phyloP scores from a whole-genome alignment of 768 basidiomycete genomes.

The Thelephora aurantiotincta region DNA sequence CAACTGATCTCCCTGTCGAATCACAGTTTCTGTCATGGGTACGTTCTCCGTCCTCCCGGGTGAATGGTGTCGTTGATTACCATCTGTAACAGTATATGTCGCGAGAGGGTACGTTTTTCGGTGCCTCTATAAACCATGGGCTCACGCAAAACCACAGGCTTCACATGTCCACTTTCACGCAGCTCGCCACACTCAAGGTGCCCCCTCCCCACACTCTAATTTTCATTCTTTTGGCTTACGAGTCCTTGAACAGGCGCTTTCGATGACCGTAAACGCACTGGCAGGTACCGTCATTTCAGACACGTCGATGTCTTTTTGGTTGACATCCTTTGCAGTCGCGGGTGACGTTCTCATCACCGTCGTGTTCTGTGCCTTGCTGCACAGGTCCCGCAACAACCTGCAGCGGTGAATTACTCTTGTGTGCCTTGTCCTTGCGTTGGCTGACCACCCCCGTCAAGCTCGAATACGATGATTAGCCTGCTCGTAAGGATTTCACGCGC shows the following conservation, averaged over 20 bases:
- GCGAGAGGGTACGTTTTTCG: too few species aligned
- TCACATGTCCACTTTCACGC: background rate
- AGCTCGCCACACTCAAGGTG: background rate
- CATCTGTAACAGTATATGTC: too few species aligned
- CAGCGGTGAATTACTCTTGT: slow-evolving; percentile 24
- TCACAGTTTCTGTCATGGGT: slow-evolving; percentile 3
- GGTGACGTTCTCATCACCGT: slow-evolving; percentile 36
- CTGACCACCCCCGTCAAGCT: slow-evolving; percentile 13
- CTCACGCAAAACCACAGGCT: background rate
- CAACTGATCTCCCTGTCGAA: background rate
- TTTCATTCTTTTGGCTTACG: background rate
- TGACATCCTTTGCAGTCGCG: slow-evolving; percentile 35
- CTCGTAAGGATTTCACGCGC: slow-evolving; percentile 5
- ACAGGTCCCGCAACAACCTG: slow-evolving; percentile 38
- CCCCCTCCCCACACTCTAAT: background rate
- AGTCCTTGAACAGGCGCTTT: slow-evolving; percentile 25
- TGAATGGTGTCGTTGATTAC: background rate
- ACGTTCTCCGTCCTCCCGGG: background rate
- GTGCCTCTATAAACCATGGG: too few species aligned
- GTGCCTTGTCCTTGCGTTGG: slow-evolving; percentile 1
- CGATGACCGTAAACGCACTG: slow-evolving; percentile 40
- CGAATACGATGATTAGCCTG: slow-evolving; percentile 30
- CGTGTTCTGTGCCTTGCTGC: slow-evolving; percentile 33
- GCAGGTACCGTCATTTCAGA: slow-evolving; percentile 15
- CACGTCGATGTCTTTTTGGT: slow-evolving; percentile 32